A percentile compares a stretch with the other conserved stretches of the same genome.
Evolutionary conservation across 192 early-diverging fungal genomes (phyloP).

Genomic region (Rhizophagus sp.): DNA sequence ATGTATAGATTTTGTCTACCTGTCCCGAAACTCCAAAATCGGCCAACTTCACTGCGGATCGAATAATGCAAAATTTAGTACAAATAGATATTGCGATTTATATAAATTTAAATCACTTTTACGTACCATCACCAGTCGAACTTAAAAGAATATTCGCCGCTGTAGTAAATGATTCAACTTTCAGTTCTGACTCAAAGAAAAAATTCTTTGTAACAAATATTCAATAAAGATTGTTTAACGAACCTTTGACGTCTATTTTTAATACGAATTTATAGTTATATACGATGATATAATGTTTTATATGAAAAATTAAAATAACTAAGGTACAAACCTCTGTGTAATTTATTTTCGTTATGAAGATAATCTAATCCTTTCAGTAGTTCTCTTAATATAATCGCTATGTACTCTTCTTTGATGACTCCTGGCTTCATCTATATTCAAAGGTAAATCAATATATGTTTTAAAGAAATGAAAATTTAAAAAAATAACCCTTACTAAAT

Average conservation of each 20-base stretch:
- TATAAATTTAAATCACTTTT: neutral
- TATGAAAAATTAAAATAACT: neutral
- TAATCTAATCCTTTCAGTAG: conserved; percentile 89
- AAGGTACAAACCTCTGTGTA: conserved; percentile 68
- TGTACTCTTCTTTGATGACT: conserved; percentile 80
- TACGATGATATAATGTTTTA: neutral
- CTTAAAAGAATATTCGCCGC: conserved; percentile 84
- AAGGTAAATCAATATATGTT: neutral
- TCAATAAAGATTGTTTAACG: neutral
- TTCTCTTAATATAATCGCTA: conserved; percentile 90
- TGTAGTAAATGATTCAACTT: conserved; percentile 14
- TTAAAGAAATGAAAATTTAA: neutral
- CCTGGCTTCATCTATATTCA: conserved; percentile 86
- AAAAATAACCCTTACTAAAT: conserved; percentile 65
- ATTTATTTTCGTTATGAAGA: conserved; percentile 87
- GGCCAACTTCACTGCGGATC: conserved; percentile 77
- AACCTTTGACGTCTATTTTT: conserved; percentile 86
- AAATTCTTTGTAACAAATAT: neutral
- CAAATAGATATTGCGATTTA: neutral
- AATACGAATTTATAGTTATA: neutral
- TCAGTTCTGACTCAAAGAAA: neutral
- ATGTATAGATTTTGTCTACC: conserved; percentile 33
- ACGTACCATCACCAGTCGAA: conserved; percentile 63
- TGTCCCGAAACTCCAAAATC: conserved; percentile 99
- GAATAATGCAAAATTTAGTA: neutral